These are phyloP conservation scores for Diospyros kaki DNA, from an alignment of 148 eudicot species.

Conservation along the genomic window DNA sequence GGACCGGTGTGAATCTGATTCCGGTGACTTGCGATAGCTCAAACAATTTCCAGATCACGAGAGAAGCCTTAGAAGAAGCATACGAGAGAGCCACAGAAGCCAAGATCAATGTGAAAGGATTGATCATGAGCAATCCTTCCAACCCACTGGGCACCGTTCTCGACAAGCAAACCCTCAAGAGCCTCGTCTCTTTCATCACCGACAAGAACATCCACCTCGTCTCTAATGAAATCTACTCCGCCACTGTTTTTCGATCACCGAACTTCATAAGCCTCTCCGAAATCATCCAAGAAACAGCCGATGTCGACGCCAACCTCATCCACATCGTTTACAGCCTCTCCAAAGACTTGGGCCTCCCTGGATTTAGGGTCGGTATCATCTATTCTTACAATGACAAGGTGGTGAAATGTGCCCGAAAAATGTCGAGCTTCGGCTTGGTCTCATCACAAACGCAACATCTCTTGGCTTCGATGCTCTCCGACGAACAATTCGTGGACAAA, in stretches of 20 bases:
- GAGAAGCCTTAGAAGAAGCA: conserved; percentile 11
- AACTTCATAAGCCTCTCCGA: conserved; percentile 9
- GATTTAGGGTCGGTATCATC: conserved; percentile 18
- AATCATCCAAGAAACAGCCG: not conserved
- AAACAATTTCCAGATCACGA: conserved; percentile 17
- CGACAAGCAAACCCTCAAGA: not conserved
- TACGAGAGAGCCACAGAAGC: conserved; percentile 1
- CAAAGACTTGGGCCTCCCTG: conserved; percentile 27
- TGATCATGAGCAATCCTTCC: conserved; percentile 24
- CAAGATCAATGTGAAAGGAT: conserved; percentile 12
- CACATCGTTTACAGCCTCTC: conserved; percentile 26
- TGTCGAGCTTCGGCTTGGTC: conserved; percentile 26
- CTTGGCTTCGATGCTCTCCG: conserved; percentile 17
- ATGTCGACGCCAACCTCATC: not conserved
- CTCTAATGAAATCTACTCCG: conserved; percentile 25
- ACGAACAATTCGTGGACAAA: not conserved
- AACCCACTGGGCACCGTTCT: conserved; percentile 23
- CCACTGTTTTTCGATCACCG: not conserved
- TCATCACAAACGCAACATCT: conserved; percentile 27
- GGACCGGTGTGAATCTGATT: conserved; percentile 15
- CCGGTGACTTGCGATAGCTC: conserved; percentile 18
- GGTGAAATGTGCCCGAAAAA: conserved; percentile 13
- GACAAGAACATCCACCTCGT: conserved; percentile 18
- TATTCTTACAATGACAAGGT: conserved; percentile 14
- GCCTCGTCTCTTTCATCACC: conserved; percentile 8